Evolutionary conservation across 352 stramenopile species (phyloP).

Genomic region (Paralagenidium karlingii): DNA sequence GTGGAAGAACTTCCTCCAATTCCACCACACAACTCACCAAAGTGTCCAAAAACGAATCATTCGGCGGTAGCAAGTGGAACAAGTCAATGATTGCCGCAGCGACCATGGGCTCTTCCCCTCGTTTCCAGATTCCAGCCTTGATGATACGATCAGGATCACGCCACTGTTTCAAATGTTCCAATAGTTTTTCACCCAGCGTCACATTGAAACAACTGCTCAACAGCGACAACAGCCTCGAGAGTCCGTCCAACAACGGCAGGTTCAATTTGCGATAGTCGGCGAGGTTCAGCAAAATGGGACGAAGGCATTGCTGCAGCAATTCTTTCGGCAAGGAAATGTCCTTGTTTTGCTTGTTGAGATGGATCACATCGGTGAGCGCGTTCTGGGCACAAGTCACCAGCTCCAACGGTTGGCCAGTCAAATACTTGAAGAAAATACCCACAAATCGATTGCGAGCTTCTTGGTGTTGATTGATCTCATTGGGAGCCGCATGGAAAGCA

Average conservation of each 20-base stretch:
- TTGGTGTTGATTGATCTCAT: slow-evolving; percentile 78
- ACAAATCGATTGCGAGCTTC: slow-evolving; percentile 80
- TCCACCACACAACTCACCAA: slow-evolving; percentile 93
- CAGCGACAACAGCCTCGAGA: slow-evolving; percentile 88
- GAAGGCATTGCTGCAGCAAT: slow-evolving; percentile 91
- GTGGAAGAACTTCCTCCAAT: slow-evolving; percentile 85
- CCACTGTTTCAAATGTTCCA: slow-evolving; percentile 95
- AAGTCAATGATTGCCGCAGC: slow-evolving; percentile 93
- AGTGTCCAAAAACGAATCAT: slow-evolving; percentile 91
- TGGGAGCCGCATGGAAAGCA: slow-evolving; percentile 66
- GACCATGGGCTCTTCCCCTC: slow-evolving; percentile 91
- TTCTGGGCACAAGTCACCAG: slow-evolving; percentile 72
- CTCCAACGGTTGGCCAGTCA: slow-evolving; percentile 73
- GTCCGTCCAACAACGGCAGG: slow-evolving; percentile 86
- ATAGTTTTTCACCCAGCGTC: slow-evolving; percentile 93
- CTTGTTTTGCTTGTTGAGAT: slow-evolving; percentile 81
- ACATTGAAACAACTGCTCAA: slow-evolving; percentile 97
- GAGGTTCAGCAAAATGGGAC: slow-evolving; percentile 93
- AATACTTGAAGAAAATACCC: slow-evolving; percentile 85
- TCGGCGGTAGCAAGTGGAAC: slow-evolving; percentile 92
- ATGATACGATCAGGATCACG: slow-evolving; percentile 83
- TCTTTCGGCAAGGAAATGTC: slow-evolving; percentile 89
- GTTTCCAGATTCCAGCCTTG: slow-evolving; percentile 87
- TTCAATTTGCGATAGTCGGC: slow-evolving; percentile 96
- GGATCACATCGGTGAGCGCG: slow-evolving; percentile 66